Percentiles rank a stretch among this genome's conserved stretches.
These are phyloP conservation scores for Coniochaeta pulveracea DNA, from an alignment of 2,329 filamentous ascomycete species.

Conservation along the genomic window DNA sequence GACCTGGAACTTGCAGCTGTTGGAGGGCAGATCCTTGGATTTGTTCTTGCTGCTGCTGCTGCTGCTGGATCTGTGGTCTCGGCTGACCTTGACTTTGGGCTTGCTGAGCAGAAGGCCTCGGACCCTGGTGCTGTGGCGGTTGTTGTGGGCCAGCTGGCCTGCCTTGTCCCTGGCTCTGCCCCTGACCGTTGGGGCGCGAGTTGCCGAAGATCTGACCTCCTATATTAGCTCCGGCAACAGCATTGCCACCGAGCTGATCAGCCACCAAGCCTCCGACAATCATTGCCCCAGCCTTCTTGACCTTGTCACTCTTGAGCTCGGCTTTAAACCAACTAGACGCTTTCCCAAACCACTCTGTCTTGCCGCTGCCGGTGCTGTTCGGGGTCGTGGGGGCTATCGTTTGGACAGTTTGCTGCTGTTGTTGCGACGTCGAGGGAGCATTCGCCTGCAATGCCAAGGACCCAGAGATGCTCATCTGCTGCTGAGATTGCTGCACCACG, in stretches of 20 bases:
- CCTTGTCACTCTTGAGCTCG: conserved; percentile 4
- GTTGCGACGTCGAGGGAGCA: neutral
- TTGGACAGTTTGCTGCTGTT: conserved; percentile 3
- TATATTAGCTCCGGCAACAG: neutral
- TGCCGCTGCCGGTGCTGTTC: conserved; percentile 1
- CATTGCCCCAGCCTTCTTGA: conserved; percentile 4
- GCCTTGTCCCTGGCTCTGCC: conserved; percentile 1
- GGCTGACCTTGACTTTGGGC: neutral
- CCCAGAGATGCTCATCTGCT: conserved; percentile 1
- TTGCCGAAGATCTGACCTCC: conserved; percentile 1
- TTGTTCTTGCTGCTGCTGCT: conserved; percentile 1
- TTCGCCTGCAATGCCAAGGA: conserved; percentile 1
- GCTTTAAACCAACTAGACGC: conserved; percentile 1
- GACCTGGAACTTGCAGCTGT: neutral
- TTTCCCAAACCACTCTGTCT: conserved; percentile 3
- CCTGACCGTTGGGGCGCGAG: neutral
- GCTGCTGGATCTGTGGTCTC: conserved; percentile 2
- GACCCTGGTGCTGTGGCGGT: neutral
- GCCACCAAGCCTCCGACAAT: conserved; percentile 3
- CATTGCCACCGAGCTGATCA: conserved; percentile 2
- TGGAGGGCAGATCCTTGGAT: neutral
- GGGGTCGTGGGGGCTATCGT: conserved; percentile 1
- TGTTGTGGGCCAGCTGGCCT: conserved; percentile 2
- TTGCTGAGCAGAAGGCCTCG: neutral
- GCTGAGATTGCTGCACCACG: neutral